These are phyloP conservation scores for Penicillium taxi DNA, from an alignment of 495 filamentous ascomycete species.

Conservation along the genomic window DNA sequence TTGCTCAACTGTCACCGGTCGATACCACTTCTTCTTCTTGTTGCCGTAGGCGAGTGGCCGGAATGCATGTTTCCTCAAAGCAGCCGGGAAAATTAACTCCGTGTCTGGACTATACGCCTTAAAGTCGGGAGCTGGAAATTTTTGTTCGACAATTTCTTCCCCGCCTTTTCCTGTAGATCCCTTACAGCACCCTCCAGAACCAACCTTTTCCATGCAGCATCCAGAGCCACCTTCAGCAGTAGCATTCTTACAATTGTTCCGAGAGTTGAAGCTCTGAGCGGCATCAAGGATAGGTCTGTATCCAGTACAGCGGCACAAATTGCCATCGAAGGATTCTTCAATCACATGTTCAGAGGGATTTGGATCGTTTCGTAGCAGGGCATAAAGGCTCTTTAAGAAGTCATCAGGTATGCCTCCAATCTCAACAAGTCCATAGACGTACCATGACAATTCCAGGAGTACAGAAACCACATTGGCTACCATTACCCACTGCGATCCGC, in stretches of 20 bases:
- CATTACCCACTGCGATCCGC: conserved; percentile 62
- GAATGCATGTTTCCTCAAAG: conserved; percentile 72
- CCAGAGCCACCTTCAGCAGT: conserved; percentile 41
- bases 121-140: conserved; percentile 50
- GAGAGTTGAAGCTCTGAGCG: conserved; percentile 52
- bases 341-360: conserved; percentile 23
- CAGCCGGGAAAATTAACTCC: conserved; percentile 87
- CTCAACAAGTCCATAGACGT: conserved; percentile 4
- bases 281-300: conserved; percentile 93
- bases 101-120: conserved; percentile 90
- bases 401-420: neutral
- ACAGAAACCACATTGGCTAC: conserved; percentile 73
- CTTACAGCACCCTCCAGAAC: conserved; percentile 35
- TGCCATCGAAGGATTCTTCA: conserved; percentile 58
- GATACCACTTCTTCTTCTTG: conserved; percentile 89
- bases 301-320: conserved; percentile 91
- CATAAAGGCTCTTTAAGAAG: conserved; percentile 20
- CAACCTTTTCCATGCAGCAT: conserved; percentile 48
- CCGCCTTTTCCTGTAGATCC: conserved; percentile 10
- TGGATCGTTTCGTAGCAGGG: conserved; percentile 62
- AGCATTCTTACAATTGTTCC: conserved; percentile 35
- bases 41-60: conserved; percentile 83
- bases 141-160: conserved; percentile 17
- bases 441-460: conserved; percentile 97
- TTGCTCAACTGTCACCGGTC: conserved; percentile 80